Evolutionary conservation across 2,329 filamentous ascomycete genomes (phyloP), one percentile per base, ranked within the genome.

Genomic region (Phoma sp.): DNA sequence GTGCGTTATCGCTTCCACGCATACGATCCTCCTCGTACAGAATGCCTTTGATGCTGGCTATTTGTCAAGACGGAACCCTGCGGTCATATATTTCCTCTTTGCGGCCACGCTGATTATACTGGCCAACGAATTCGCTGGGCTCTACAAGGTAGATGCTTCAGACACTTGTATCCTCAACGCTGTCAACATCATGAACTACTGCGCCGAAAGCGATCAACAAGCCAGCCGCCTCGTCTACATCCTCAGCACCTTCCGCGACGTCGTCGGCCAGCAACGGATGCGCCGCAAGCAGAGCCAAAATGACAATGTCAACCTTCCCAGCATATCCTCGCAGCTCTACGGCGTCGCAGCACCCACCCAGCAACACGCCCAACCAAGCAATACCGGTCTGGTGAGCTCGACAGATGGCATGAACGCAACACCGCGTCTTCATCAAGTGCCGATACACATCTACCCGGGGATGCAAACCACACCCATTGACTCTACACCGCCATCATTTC

Each of bases 1-100:
- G 9, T 78, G 76, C 46, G 69, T 77, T 10, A 76, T 75, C 25
- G 74, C 76, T 1, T 76, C 74, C 1, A 72, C 72, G 6, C 76
- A 77, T 46, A 78, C 74, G 4, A 72, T 77, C 10, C 69, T 75
- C 10, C 61, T 77, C 2, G 67, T 76, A 4, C 73, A 76, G 40
- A 74, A 75, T 39, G 74, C 75, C 0, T 77, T 72, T 51, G 74
- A 77, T 28, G 75, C 74, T 25, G 73, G 74, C 6, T 74, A 76
- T 43, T 64, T 78, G 6, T 75, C 75, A 2, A 67, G 72, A 5
- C 65, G 75, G 6, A 75, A 78, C 33, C 73, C 75, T 12, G 70
- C 69, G 9, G 72, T 76, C 14, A 76, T 76, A 18, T 77, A 78
- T 50, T 77, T 76, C 46, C 72, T 77, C 47, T 77, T 77, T 42